phyloP scores from a whole-genome alignment of 441 rosid genomes.

The California macrophylla region DNA sequence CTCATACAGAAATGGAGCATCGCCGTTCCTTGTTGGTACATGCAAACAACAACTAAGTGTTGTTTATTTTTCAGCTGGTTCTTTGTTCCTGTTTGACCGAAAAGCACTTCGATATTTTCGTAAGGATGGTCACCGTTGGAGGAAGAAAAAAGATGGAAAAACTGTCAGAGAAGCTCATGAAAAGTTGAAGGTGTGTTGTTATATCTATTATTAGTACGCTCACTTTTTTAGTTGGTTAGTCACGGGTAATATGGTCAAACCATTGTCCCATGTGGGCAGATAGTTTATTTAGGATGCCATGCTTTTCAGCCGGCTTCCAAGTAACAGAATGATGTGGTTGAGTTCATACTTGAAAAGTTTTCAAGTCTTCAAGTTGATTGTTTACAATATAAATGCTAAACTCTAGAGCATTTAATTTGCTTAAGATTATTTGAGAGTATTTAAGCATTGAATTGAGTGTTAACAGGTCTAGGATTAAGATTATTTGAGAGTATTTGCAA shows the following conservation, averaged over 20 bases:
- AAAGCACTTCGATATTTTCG: constrained; percentile 58
- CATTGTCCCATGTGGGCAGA: neutral
- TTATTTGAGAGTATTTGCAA: neutral
- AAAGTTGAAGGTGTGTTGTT: constrained; percentile 70
- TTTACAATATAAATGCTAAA: neutral
- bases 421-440: neutral
- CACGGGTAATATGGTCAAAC: neutral
- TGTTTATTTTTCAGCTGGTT: constrained; percentile 42
- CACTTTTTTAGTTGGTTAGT: constrained; percentile 9
- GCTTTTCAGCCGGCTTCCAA: neutral
- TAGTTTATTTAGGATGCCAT: neutral
- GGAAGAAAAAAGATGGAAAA: constrained; percentile 71
- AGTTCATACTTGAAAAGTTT: neutral
- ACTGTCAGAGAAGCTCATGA: constrained; percentile 76
- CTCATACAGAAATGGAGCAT: neutral
- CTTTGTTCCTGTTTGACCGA: constrained; percentile 55
- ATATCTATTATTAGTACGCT: constrained; percentile 41
- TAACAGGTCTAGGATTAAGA: neutral
- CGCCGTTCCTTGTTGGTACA: neutral
- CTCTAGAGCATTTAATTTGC: neutral
- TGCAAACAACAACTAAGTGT: constrained; percentile 11
- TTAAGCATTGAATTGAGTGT: neutral
- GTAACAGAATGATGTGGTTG: neutral
- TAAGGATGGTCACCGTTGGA: constrained; percentile 66
- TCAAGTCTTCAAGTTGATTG: neutral